Evolutionary conservation across 1,139 yeast species (phyloP).

Genomic region (Hanseniaspora gamundiae): DNA sequence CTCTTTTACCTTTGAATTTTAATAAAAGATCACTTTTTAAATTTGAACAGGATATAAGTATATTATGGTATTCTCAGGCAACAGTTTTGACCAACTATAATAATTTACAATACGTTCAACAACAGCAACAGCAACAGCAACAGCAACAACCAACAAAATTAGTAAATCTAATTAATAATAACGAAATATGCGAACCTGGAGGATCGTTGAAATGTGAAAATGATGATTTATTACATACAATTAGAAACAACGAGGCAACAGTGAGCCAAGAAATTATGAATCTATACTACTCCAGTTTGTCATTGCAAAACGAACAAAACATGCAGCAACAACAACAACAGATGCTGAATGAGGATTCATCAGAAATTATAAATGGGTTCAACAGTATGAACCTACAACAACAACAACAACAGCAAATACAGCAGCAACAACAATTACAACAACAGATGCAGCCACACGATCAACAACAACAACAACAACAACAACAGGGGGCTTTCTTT

Average conservation of each 20-base stretch:
- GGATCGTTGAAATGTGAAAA: too few species aligned
- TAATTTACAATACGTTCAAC: conserved; percentile 5
- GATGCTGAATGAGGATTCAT: background rate
- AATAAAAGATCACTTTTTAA: conserved; percentile 11
- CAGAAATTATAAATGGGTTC: background rate
- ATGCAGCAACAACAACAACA: background rate
- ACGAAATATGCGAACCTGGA: background rate
- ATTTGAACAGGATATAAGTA: conserved; percentile 7
- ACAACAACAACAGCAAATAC: background rate
- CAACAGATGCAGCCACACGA: background rate
- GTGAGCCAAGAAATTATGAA: background rate
- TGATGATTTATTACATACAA: too few species aligned
- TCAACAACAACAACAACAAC: background rate
- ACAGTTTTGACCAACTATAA: conserved; percentile 4
- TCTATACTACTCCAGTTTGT: background rate
- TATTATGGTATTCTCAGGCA: conserved; percentile 4
- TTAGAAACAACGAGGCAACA: background rate
- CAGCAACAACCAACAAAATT: too few species aligned
- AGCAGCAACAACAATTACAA: background rate
- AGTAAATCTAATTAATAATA: conserved; percentile 2
- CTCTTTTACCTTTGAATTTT: conserved; percentile 11
- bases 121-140: conserved; percentile 1
- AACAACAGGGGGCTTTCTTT: background rate
- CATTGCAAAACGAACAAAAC: background rate
- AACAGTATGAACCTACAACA: background rate